Evolutionary conservation across 192 early-diverging fungal species (phyloP), one percentile per base, ranked within the genome.

Genomic region (Coemansia sp.): DNA sequence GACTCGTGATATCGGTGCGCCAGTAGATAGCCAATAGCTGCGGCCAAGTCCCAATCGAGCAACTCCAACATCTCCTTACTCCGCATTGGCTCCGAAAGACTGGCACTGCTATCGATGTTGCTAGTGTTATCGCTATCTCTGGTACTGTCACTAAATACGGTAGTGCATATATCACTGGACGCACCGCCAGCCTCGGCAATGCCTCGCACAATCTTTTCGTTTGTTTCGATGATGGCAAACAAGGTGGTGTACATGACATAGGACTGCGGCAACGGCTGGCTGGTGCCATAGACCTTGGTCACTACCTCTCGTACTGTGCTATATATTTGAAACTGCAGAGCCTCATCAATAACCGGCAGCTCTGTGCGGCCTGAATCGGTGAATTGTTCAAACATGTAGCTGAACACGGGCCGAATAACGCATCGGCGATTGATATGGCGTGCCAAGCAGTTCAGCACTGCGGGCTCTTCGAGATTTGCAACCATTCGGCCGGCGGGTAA

Each of bases 21-120:
- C 38, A 83, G 63, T 54, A 75, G 22, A 40, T 75, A 71, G 0
- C 80, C 80, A 40, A 83, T 47, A 15, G 75, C 80, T n/a, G 80
- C 76, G n/a, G 80, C 80, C 72, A 83, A 68, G 20, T 83, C 76
- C 76, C 76, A 78, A 57, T 83, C 80, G 36, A 83, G 49, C 29
- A 83, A 16, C 18, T 67, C 63, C 7, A 83, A 12, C 24, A 78
- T 46, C 42, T 83, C 80, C 22, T 51, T 74, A 15, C 38, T 22
- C 1, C 34, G 7, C 47, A 83, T 52, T 2, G 65, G 70, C 24
- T 54, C 59, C n/a, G 54, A 29, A 29, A 57, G 54, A 31, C 29
- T 57, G 54, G 54, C 6, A n/a, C 54, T 4, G 54, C 54, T 13
- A 33, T 36, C 63, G 20, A 24, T 64, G 63, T 27, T 27, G 27